phyloP scores from a whole-genome alignment of 1,139 yeast species.

The Kodamaea plutei region DNA sequence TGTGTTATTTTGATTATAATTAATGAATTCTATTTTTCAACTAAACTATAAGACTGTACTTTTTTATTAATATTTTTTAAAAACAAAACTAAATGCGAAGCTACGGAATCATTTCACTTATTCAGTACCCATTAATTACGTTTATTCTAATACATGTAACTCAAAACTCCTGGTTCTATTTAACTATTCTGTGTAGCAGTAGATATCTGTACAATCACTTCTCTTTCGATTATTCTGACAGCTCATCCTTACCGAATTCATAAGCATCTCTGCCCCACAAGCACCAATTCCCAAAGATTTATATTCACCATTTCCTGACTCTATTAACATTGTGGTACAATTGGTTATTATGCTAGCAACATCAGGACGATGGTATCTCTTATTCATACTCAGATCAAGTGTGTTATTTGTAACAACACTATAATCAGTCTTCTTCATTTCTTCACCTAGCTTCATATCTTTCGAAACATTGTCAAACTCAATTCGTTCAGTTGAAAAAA shows the following conservation, averaged over 20 bases:
- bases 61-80: neutral
- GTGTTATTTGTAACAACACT: too few species aligned
- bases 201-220: constrained; percentile 28
- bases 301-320: constrained; percentile 2
- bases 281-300: constrained; percentile 30
- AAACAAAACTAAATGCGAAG: constrained; percentile 15
- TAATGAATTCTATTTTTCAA: too few species aligned
- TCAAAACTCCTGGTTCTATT: too few species aligned
- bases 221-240: constrained; percentile 27
- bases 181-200: constrained; percentile 37
- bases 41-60: too few species aligned
- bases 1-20: too few species aligned
- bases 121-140: too few species aligned
- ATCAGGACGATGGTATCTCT: constrained; percentile 4
- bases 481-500: too few species aligned
- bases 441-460: too few species aligned
- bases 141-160: too few species aligned
- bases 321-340: constrained; percentile 3
- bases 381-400: neutral
- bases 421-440: too few species aligned
- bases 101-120: too few species aligned
- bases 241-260: constrained; percentile 21
- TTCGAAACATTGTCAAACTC: too few species aligned
- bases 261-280: constrained; percentile 36
- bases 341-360: constrained; percentile 3